Evolutionary conservation across 345 rosid genomes (phyloP).

Genomic region (Adansonia digitata): DNA sequence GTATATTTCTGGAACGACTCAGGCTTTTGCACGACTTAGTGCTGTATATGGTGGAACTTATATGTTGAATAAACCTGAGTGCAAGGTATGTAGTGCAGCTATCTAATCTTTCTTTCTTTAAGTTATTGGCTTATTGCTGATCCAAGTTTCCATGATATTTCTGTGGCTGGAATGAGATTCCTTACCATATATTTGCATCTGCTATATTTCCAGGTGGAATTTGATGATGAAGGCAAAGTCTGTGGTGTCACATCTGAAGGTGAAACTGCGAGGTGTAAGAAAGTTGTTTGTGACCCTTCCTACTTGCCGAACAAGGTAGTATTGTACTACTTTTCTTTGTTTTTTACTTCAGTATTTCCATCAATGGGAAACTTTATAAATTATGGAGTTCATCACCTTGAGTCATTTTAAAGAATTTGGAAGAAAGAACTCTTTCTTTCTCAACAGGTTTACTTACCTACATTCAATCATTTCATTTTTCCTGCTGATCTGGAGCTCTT

Average conservation of each 20-base stretch:
- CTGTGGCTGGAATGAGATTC: not conserved
- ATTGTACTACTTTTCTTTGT: not conserved
- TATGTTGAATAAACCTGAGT: conserved; percentile 93
- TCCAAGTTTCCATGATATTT: conserved; percentile 5
- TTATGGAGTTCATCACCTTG: not conserved
- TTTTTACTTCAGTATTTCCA: not conserved
- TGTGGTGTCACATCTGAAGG: conserved; percentile 94
- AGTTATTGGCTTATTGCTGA: not conserved
- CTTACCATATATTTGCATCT: conserved; percentile 11
- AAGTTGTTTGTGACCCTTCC: conserved; percentile 96
- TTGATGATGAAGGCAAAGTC: conserved; percentile 79
- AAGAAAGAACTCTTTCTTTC: not conserved
- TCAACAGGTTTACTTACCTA: not conserved
- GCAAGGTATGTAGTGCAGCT: conserved; percentile 50
- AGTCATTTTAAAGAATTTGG: not conserved
- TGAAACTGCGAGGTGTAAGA: conserved; percentile 96
- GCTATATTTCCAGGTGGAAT: conserved; percentile 63
- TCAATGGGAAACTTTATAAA: not conserved
- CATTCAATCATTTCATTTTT: not conserved
- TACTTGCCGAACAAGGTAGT: conserved; percentile 80
- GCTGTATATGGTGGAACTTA: conserved; percentile 98
- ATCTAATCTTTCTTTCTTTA: conserved; percentile 4
- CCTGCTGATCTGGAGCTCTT: not conserved
- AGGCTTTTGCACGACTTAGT: conserved; percentile 99
- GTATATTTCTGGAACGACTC: conserved; percentile 9